These are phyloP conservation scores for Sergeia podlipaevii DNA, from an alignment of 208 protist genomes.

Conservation along the genomic window DNA sequence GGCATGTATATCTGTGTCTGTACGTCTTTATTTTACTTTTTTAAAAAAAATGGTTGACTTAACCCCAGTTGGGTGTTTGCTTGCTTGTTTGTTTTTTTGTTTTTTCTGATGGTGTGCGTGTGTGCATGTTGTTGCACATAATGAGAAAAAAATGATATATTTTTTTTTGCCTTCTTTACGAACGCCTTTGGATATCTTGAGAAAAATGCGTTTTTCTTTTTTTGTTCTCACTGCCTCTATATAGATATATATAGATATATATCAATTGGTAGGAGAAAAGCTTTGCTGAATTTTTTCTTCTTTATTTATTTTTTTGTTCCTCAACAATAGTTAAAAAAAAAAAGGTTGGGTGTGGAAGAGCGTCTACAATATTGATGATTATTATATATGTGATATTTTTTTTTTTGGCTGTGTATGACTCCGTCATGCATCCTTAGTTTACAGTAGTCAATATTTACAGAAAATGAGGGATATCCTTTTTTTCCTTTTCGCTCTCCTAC, in stretches of 20 bases:
- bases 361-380: too few species aligned
- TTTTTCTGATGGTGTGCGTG: neutral
- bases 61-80: neutral
- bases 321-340: neutral
- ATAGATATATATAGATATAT: too few species aligned
- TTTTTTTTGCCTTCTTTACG: neutral
- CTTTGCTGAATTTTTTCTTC: too few species aligned
- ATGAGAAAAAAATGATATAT: too few species aligned
- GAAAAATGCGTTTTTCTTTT: neutral
- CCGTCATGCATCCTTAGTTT: neutral
- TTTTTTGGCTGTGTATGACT: constrained; percentile 3
- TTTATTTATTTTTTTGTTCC: constrained; percentile 8
- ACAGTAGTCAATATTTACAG: neutral
- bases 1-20: too few species aligned
- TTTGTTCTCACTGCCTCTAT: too few species aligned
- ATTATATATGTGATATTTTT: too few species aligned
- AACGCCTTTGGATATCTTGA: neutral
- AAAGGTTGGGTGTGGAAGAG: too few species aligned
- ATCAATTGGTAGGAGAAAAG: too few species aligned
- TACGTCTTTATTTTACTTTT: too few species aligned
- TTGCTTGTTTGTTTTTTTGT: neutral
- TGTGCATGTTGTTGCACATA: neutral
- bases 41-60: too few species aligned
- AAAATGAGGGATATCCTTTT: neutral
- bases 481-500: too few species aligned